Percentiles rank a stretch among this genome's conserved stretches.
These are phyloP conservation scores for Apiospora sp. DNA, from an alignment of 2,329 filamentous ascomycete species.

Conservation along the genomic window DNA sequence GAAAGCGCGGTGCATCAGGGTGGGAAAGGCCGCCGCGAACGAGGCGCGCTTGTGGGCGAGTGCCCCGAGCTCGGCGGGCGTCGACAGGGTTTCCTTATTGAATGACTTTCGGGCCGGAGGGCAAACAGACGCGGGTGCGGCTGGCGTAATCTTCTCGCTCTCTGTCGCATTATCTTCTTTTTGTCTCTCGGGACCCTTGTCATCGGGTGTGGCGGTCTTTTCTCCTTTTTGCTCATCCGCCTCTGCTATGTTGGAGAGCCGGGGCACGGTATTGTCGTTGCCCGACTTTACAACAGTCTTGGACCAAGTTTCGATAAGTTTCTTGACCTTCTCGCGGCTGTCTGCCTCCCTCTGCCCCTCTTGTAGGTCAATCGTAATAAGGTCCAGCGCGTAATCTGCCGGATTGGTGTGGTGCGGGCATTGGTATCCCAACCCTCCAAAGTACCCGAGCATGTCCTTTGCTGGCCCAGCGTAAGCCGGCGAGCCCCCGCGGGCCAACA, in stretches of 20 bases:
- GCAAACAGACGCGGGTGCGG: slow-evolving; percentile 28
- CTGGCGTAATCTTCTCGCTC: not conserved
- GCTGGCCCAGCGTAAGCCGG: slow-evolving; percentile 73
- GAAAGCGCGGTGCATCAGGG: slow-evolving; percentile 71
- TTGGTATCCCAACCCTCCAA: slow-evolving; percentile 64
- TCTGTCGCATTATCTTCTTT: not conserved
- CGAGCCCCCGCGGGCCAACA: slow-evolving; percentile 74
- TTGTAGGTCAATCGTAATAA: slow-evolving; percentile 79
- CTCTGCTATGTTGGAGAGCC: slow-evolving; percentile 41
- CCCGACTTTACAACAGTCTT: slow-evolving; percentile 28
- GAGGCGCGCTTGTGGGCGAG: slow-evolving; percentile 70
- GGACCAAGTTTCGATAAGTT: slow-evolving; percentile 67
- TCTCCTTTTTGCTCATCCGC: slow-evolving; percentile 36
- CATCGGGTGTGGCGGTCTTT: not conserved
- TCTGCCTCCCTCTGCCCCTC: slow-evolving; percentile 67
- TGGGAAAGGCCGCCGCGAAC: slow-evolving; percentile 68
- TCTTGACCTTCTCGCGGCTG: slow-evolving; percentile 68
- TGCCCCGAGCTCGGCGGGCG: slow-evolving; percentile 75
- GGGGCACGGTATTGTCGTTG: slow-evolving; percentile 3
- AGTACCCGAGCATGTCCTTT: slow-evolving; percentile 70
- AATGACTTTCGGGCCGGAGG: slow-evolving; percentile 49
- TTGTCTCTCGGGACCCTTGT: not conserved
- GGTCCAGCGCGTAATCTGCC: slow-evolving; percentile 78
- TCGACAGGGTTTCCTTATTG: slow-evolving; percentile 60
- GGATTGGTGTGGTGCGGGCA: slow-evolving; percentile 78